Evolutionary conservation across 2,329 filamentous ascomycete genomes (phyloP), one percentile per base, ranked within the genome.

Genomic region (Scedosporium aurantiacum): DNA sequence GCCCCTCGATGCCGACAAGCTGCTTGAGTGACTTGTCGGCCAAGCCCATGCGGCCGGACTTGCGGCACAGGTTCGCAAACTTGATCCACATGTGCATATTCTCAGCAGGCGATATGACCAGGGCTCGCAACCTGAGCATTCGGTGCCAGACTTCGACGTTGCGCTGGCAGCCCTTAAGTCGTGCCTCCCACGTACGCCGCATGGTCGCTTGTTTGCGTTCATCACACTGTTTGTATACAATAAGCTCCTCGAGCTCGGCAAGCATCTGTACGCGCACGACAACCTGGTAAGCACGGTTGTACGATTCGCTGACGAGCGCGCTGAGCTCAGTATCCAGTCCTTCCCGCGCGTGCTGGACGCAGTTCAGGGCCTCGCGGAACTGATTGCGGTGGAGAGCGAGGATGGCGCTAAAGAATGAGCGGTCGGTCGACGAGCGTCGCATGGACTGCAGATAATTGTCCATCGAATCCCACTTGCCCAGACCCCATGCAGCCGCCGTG

Each of bases 61-160:
- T 99, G 68, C 95, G 89, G 74, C 95, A 99, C 5, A 99, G 84
- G 68, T 97, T 99, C 68, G 94, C 90, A 72, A 97, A 99, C 72
- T 99, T 99, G 78, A 99, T 97, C 86, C 92, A 97, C 91, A 99
- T 99, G 69, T 96, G 90, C 79, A 96, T 91, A 69, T 97, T 97
- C 72, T 99, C 92, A 40, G 85, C 85, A 0, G 95, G 93, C 0
- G 87, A 87, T 64, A 97, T 93, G 63, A 99, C 94, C 59, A 99
- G 80, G 21, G 91, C 90, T 63, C 94, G 86, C 37, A 99, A 86
- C 70, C 96, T 94, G 61, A 99, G 85, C 91, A 97, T 97, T 63
- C 94, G 86, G 71, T 97, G 92, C 94, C 94, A 99, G 2, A 97
- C 91, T 70, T 99, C 94, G 21, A 97, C 92, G 68, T 97, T 97